A percentile compares a stretch with the other conserved stretches of the same genome.
phyloP scores from a whole-genome alignment of 805 yeast genomes.

The Saccharomyces cerevisiae region DNA sequence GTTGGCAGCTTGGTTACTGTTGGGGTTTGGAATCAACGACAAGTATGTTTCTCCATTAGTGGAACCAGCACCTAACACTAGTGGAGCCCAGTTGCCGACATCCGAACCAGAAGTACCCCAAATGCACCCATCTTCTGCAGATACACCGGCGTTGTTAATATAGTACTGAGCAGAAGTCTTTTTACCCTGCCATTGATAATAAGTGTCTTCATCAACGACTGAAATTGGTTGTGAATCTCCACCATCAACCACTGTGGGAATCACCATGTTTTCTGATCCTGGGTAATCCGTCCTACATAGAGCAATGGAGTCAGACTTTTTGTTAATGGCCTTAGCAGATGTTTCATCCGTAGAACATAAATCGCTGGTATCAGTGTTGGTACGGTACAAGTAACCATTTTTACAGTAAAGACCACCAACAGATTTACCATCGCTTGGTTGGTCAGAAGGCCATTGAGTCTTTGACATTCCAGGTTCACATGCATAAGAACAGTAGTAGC shows the following conservation, averaged over 20 bases:
- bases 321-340: slow-evolving; percentile 59
- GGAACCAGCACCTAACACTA: slow-evolving; percentile 88
- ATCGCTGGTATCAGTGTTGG: slow-evolving; percentile 57
- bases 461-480: slow-evolving; percentile 98
- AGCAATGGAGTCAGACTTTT: slow-evolving; percentile 62
- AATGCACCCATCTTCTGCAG: slow-evolving; percentile 81
- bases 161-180: slow-evolving; percentile 92
- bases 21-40: slow-evolving; percentile 92
- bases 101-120: slow-evolving; percentile 82
- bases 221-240: slow-evolving; percentile 62
- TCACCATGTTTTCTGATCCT: slow-evolving; percentile 96
- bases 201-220: slow-evolving; percentile 68
- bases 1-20: slow-evolving; percentile 62
- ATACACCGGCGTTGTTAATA: slow-evolving; percentile 93
- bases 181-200: slow-evolving; percentile 76
- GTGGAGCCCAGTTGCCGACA: slow-evolving; percentile 97
- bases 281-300: slow-evolving; percentile 98
- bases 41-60: slow-evolving; percentile 65
- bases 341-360: slow-evolving; percentile 84
- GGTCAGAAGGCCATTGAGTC: slow-evolving; percentile 91
- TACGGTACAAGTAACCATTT: slow-evolving; percentile 73
- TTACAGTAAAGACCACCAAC: slow-evolving; percentile 90
- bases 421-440: slow-evolving; percentile 83
- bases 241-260: slow-evolving; percentile 75
- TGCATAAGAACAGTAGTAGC: slow-evolving; percentile 93